A percentile compares a stretch with the other conserved stretches of the same genome.
Conservation (phyloP, 768 basidiomycete species). For the Suillus subluteus region DNA sequence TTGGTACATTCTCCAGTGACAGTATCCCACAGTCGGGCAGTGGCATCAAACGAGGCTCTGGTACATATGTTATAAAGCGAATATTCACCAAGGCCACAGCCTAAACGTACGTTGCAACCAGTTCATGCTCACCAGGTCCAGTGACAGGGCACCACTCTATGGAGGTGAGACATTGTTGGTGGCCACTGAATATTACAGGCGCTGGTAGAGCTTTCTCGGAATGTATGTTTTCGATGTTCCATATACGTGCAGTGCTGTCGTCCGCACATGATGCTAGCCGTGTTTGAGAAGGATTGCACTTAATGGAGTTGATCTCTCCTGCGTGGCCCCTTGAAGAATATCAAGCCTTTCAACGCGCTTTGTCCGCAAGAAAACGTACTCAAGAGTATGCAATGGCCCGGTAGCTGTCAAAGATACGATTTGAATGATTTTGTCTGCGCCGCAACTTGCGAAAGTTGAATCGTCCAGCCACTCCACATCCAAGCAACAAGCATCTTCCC, state of each 20-base stretch:
- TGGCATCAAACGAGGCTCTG: constrained; percentile 81
- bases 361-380: constrained; percentile 45
- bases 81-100: neutral
- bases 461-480: constrained; percentile 83
- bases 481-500: constrained; percentile 67
- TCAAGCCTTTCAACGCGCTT: constrained; percentile 6
- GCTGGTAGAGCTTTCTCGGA: constrained; percentile 25
- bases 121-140: constrained; percentile 52
- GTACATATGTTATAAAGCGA: neutral
- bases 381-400: constrained; percentile 62
- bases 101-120: constrained; percentile 69
- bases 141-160: constrained; percentile 70
- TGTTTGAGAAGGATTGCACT: constrained; percentile 65
- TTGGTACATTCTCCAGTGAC: constrained; percentile 75
- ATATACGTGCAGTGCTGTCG: constrained; percentile 77
- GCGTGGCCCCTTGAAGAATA: constrained; percentile 60
- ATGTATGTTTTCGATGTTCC: constrained; percentile 60
- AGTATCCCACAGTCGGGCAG: constrained; percentile 83
- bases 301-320: constrained; percentile 80
- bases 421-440: constrained; percentile 67
- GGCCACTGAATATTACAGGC: constrained; percentile 57
- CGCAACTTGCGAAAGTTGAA: constrained; percentile 70
- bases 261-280: constrained; percentile 82
- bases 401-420: constrained; percentile 58
- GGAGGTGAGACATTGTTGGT: constrained; percentile 64